Evolutionary conservation across 176 grass and related monocot species (phyloP), one percentile per base, ranked within the genome.

Genomic region (Poa annua): DNA sequence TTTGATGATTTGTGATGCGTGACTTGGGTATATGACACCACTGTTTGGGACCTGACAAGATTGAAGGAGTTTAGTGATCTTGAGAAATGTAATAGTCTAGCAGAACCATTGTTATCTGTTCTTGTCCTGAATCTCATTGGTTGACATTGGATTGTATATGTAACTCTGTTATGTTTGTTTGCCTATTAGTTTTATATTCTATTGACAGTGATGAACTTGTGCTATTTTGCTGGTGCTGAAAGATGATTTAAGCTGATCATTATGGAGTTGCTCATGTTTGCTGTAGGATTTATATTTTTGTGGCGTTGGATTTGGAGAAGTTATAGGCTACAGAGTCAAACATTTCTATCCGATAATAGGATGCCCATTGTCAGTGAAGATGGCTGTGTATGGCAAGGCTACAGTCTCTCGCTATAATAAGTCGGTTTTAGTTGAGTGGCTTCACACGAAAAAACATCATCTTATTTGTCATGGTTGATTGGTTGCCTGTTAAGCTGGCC

Each of bases 11-110:
- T 7, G 71, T 54, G 29, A 29, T 56, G 29, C 9, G 3, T 41
- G 54, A 65, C 3, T 19, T 42, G 60, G 45, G 64, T 2, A 25
- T 34, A 19, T 32, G 54, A 62, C 5, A 29, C 68, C 42, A 61
- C 32, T 11, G 22, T 69, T 68, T 24, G 50, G 66, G 33, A 44
- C 61, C 41, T 90, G 79, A 80, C 80, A 80, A 69, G 84, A 29
- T 11, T 86, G 10, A 15, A 48, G 50, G 56, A 34, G 59, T 66
- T 5, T 50, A 86, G 48, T 49, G 24, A 24, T 51, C 21, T 12
- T 11, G 45, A 32, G 49, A 3, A 39, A 42, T 82, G 83, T 82
- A 78, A 54, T 25, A 81, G 41, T 61, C 41, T 79, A 50, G 53
- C 16, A 49, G 57, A 56, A 10, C 20, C 13, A 55, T 78, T 32